Evolutionary conservation across 345 rosid genomes (phyloP), one percentile per base, ranked within the genome.

Genomic region (Hypericum androsaemum): DNA sequence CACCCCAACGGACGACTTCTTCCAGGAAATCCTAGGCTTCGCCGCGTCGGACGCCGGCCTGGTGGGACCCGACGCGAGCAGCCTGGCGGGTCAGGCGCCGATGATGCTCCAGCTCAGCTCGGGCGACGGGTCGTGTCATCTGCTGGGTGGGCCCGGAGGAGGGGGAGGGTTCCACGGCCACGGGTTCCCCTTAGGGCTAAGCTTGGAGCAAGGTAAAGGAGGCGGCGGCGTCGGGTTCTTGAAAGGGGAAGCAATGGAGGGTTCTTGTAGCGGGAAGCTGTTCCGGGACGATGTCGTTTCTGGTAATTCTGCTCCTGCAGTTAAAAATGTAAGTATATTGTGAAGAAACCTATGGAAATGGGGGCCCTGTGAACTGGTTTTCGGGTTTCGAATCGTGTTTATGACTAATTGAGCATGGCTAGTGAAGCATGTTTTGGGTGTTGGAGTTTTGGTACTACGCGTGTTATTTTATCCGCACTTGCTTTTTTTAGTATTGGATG

Each of bases 71-170:
- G 83, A 81, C 51, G 74, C 69, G 1, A 77, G 73, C 39, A 53
- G 73, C 11, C 73, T 71, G 13, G 64, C 66, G 0, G 67, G 79
- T 12, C 77, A 74, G 39, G 42, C 80, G 40, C 80, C 90, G 58
- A 86, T 88, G 99, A 79, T 88, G 86, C 68, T 88, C 57, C 97
- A 88, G 74, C 82, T 88, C 37, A 74, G 81, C 60, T 85, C 95
- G 7, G 83, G 95, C 1, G 94, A 83, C 12, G 88, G 71, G 46
- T 74, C 81, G n/a, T n/a, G n/a, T 22, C 32, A 22, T 22, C 32
- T 22, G 32, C 32, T 22, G 4, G 32, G 32, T 22, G 32, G 32
- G 32, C 4, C 32, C 32, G 32, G 32, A 22, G 32, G 32, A 22
- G 32, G 32, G 32, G 32, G 32, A 22, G 32, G 32, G 32, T 22